Base-by-base conservation (phyloP, 2,329 filamentous ascomycete genomes). In the Botryosphaeria dothidea region DNA sequence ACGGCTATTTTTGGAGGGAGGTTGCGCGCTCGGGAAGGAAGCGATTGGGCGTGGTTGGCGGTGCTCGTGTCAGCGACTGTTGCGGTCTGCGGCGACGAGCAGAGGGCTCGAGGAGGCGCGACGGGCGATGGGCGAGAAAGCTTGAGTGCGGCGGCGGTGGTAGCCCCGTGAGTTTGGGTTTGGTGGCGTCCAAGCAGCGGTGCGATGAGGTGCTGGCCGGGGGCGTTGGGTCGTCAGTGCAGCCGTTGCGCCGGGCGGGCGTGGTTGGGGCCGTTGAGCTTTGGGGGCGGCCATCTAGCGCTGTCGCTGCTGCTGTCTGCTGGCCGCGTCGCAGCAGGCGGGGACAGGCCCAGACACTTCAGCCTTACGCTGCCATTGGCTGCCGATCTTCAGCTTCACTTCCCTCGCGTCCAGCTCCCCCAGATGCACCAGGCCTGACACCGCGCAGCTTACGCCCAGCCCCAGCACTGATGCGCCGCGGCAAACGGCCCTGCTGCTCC, bases 311-410 rank as follows among this genome's bases (percentile, higher is more conserved):
- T n/a, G n/a, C n/a, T n/a, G 31, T 6, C 31, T 11, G 3, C 31
- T 34, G 31, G 31, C 31, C 31, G 31, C 31, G 31, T 11, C 13
- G 31, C 31, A 3, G 31, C 29, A 34, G 31, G 21, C 21, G 19
- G 29, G 3, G 13, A 15, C n/a, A 36, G 21, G 54, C 36, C 54
- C 36, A 57, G 54, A 57, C 54, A 19, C 56, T 43, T 60, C 56
- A 60, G 56, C 56, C 56, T 46, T 60, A 60, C n/a, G 38, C 38
- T 46, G 41, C 56, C 38, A 60, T 60, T 60, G 56, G 54, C 38
- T 29, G 21, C 54, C 23, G 54, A 27, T 58, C 36, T 38, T 31
- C 54, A 58, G 36, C 36, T 57, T 31, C 9, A 17, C 15, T 11
- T 5, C 46, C 46, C 25, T 25, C 46, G 46, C 46, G 46, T 51